Conservation (phyloP, 2,329 filamentous ascomycete species). For the Epichloe aotearoae region DNA sequence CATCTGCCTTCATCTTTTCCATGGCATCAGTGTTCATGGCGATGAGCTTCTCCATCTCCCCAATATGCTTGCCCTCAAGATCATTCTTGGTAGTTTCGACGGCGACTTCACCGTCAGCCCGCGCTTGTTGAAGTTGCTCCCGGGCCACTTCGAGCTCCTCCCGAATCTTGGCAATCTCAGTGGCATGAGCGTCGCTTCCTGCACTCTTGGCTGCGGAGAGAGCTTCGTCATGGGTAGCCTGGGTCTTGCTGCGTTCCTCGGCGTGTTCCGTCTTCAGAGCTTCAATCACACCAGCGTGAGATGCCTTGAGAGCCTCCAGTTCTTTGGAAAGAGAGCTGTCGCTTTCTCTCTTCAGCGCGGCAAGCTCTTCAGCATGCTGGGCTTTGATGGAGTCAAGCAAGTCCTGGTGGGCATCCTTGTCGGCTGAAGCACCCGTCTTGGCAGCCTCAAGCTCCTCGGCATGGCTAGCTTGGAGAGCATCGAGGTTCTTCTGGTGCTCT, state of each 20-base stretch:
- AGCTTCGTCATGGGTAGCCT: slow-evolving; percentile 19
- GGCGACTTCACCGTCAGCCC: slow-evolving; percentile 29
- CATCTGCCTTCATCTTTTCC: slow-evolving; percentile 26
- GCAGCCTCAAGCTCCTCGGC: slow-evolving; percentile 45
- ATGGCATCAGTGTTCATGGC: slow-evolving; percentile 28
- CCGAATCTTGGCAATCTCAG: slow-evolving; percentile 18
- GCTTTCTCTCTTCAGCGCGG: slow-evolving; percentile 29
- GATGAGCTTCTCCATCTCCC: slow-evolving; percentile 34
- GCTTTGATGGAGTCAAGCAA: slow-evolving; percentile 43
- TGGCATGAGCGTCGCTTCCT: slow-evolving; percentile 14
- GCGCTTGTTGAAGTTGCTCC: slow-evolving; percentile 32
- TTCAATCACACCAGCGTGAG: slow-evolving; percentile 30
- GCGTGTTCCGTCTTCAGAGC: slow-evolving; percentile 28
- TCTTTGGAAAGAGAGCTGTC: slow-evolving; percentile 26
- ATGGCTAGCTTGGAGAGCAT: slow-evolving; percentile 42
- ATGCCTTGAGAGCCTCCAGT: slow-evolving; percentile 27
- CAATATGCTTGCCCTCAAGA: slow-evolving; percentile 30
- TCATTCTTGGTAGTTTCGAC: slow-evolving; percentile 32
- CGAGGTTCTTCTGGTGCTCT: slow-evolving; percentile 40
- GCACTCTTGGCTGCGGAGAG: slow-evolving; percentile 19
- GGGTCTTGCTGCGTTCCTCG: slow-evolving; percentile 22
- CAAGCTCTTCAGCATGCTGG: slow-evolving; percentile 37
- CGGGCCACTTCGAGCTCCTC: slow-evolving; percentile 25
- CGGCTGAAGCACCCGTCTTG: slow-evolving; percentile 37
- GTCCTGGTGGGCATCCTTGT: slow-evolving; percentile 32